Conservation (phyloP, 768 basidiomycete genomes). For the Amanita inopinata region DNA sequence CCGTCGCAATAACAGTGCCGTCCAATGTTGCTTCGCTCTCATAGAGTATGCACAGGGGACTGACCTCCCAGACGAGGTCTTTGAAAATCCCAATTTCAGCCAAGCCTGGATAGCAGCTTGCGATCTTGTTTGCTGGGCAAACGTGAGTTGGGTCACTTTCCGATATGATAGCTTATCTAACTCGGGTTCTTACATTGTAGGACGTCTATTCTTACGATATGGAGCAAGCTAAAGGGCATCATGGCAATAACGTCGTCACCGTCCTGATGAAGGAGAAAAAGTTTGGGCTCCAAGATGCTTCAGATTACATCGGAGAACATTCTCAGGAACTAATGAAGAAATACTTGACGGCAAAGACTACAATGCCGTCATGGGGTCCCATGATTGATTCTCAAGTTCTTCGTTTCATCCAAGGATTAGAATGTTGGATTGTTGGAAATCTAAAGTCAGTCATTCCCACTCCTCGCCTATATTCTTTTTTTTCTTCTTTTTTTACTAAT, state of each 20-base stretch:
- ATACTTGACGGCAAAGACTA: constrained; percentile 35
- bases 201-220: constrained; percentile 68
- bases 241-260: constrained; percentile 59
- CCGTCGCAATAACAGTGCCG: constrained; percentile 63
- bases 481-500: constrained; percentile 12
- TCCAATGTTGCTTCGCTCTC: constrained; percentile 52
- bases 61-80: constrained; percentile 54
- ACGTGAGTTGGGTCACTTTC: constrained; percentile 31
- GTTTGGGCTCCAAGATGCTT: constrained; percentile 47
- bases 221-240: constrained; percentile 58
- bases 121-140: constrained; percentile 63
- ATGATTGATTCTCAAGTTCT: constrained; percentile 40
- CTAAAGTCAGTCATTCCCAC: constrained; percentile 30
- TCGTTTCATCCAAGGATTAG: constrained; percentile 44
- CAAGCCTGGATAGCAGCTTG: constrained; percentile 47
- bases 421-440: constrained; percentile 55
- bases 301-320: constrained; percentile 44
- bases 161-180: constrained; percentile 1
- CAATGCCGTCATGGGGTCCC: constrained; percentile 38
- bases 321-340: constrained; percentile 40
- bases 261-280: constrained; percentile 51
- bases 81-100: constrained; percentile 44
- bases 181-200: constrained; percentile 21
- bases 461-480: no score
- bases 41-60: constrained; percentile 52